phyloP scores from a whole-genome alignment of 805 yeast genomes.

The Candida bentonensis region DNA sequence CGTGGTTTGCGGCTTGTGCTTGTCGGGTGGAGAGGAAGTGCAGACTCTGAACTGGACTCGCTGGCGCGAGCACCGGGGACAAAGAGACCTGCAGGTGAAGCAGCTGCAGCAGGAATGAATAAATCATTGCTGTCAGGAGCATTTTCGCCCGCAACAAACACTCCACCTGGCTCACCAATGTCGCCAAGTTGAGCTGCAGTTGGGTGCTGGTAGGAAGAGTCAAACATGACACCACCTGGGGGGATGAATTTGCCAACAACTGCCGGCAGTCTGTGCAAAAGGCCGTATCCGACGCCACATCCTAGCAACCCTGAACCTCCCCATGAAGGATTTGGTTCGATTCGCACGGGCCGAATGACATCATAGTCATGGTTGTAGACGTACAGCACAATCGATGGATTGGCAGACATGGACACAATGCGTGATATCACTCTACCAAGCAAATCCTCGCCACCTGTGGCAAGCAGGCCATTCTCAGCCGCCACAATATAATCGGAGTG shows the following conservation, averaged over 20 bases:
- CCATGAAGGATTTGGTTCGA: constrained; percentile 60
- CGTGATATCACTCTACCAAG: constrained; percentile 45
- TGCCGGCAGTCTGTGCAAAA: constrained; percentile 72
- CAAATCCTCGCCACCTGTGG: constrained; percentile 77
- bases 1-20: too few species aligned
- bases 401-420: constrained; percentile 24
- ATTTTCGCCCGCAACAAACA: neutral
- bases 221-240: neutral
- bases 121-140: constrained; percentile 4
- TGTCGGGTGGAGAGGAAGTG: too few species aligned
- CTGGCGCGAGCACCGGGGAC: neutral
- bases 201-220: neutral
- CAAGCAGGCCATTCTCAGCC: constrained; percentile 70
- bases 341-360: constrained; percentile 72
- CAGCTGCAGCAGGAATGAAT: constrained; percentile 13
- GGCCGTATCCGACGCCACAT: constrained; percentile 90
- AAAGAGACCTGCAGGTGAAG: neutral
- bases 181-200: too few species aligned
- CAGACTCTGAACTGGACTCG: too few species aligned
- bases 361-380: constrained; percentile 86
- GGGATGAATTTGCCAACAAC: constrained; percentile 20
- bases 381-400: constrained; percentile 38
- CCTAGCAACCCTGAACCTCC: constrained; percentile 81
- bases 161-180: neutral
- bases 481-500: constrained; percentile 83